Conservation (phyloP, 2,329 filamentous ascomycete species). For the Ophiostoma himal-ulmi region DNA sequence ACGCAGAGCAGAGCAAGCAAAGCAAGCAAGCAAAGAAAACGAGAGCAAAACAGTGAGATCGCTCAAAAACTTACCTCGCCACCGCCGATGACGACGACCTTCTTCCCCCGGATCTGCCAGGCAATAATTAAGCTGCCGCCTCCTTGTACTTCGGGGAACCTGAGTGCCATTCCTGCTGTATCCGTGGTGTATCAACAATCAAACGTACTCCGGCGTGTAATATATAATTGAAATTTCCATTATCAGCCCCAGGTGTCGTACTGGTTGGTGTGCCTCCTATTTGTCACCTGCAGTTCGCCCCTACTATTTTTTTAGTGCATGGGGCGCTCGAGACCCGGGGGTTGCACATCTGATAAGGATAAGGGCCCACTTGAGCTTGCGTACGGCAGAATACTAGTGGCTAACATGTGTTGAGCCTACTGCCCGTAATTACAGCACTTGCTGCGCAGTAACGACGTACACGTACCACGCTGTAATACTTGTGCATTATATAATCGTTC, state of each 20-base stretch:
- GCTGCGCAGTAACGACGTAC: neutral
- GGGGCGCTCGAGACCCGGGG: neutral
- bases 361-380: conserved; percentile 15
- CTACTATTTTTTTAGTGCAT: conserved; percentile 4
- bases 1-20: neutral
- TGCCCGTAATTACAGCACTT: neutral
- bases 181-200: conserved; percentile 6
- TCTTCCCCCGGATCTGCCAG: conserved; percentile 89
- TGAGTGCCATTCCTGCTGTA: conserved; percentile 28
- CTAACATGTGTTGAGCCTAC: neutral
- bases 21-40: conserved; percentile 9
- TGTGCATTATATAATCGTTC: neutral
- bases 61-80: conserved; percentile 65
- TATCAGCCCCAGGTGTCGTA: neutral
- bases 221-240: neutral
- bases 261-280: neutral
- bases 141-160: conserved; percentile 76
- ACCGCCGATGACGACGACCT: conserved; percentile 86
- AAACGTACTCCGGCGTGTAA: neutral
- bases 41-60: neutral
- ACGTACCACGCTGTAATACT: neutral
- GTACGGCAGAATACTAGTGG: neutral
- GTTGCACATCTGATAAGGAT: conserved; percentile 17
- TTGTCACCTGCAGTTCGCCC: conserved; percentile 8
- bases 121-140: conserved; percentile 91